Conservation (phyloP, 2,329 filamentous ascomycete genomes). For the Pyrenophora seminiperda region DNA sequence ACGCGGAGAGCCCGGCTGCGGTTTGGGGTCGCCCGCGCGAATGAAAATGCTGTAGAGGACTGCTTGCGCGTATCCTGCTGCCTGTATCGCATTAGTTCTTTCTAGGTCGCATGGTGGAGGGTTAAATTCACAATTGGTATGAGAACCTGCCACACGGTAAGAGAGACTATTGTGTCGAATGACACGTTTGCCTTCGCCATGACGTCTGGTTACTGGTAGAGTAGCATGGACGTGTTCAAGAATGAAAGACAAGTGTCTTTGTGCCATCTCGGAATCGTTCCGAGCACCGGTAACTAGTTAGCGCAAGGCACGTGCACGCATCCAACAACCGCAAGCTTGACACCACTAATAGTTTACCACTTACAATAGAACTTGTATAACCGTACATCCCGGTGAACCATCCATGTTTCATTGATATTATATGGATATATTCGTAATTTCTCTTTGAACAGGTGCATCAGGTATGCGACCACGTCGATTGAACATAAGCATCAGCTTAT, state of each 20-base stretch:
- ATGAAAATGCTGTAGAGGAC: constrained; percentile 88
- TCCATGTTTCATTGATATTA: no score
- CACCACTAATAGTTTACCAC: not conserved
- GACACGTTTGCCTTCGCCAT: constrained; percentile 36
- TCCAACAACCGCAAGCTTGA: not conserved
- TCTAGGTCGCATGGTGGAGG: not conserved
- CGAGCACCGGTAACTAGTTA: no score
- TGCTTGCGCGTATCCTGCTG: constrained; percentile 62
- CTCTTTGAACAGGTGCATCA: no score
- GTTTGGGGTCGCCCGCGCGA: constrained; percentile 84
- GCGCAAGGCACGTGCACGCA: constrained; percentile 9
- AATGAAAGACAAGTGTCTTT: constrained; percentile 16
- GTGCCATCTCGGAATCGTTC: constrained; percentile 11
- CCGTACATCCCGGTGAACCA: no score
- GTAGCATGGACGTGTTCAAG: not conserved
- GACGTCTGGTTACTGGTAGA: constrained; percentile 2
- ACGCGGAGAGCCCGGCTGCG: constrained; percentile 68
- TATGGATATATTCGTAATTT: no score
- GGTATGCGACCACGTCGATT: no score
- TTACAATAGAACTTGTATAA: not conserved
- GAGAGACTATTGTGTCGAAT: constrained; percentile 39
- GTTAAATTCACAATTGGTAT: constrained; percentile 35
- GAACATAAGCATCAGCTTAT: no score
- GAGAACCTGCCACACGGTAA: constrained; percentile 45
- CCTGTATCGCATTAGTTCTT: constrained; percentile 31